phyloP scores from a whole-genome alignment of 805 yeast species.

The Sungouiella blattae region DNA sequence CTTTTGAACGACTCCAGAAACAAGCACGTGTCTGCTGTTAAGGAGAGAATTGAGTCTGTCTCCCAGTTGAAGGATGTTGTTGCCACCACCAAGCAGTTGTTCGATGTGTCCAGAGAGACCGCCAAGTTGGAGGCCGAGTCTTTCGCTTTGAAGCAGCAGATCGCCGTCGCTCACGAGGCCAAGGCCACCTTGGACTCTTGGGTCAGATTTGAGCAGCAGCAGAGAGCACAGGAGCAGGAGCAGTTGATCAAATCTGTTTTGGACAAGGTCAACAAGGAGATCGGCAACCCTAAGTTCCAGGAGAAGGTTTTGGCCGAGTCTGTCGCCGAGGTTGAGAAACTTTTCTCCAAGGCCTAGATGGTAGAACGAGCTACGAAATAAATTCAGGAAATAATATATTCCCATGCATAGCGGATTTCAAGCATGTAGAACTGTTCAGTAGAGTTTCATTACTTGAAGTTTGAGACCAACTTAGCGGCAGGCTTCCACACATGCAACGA shows the following conservation, averaged over 20 bases:
- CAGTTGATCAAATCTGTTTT: slow-evolving; percentile 85
- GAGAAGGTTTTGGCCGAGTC: slow-evolving; percentile 88
- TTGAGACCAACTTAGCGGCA: no score
- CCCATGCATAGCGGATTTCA: no score
- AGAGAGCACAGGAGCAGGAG: slow-evolving; percentile 93
- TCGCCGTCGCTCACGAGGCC: slow-evolving; percentile 85
- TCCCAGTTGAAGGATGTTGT: slow-evolving; percentile 89
- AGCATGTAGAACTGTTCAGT: no score
- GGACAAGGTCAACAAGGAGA: slow-evolving; percentile 81
- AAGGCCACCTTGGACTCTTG: slow-evolving; percentile 95
- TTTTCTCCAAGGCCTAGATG: slow-evolving; percentile 51
- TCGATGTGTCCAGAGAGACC: slow-evolving; percentile 94
- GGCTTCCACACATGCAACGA: slow-evolving; percentile 88
- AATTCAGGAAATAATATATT: no score
- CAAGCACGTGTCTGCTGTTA: slow-evolving; percentile 89
- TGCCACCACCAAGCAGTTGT: slow-evolving; percentile 83
- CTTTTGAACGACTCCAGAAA: slow-evolving; percentile 84
- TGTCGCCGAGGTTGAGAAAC: slow-evolving; percentile 85
- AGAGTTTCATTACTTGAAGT: no score
- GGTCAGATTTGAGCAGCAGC: slow-evolving; percentile 97
- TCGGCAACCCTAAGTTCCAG: slow-evolving; percentile 88
- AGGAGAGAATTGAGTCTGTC: slow-evolving; percentile 86
- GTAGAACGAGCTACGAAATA: background rate
- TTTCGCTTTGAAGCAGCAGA: slow-evolving; percentile 88
- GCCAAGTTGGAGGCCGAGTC: slow-evolving; percentile 93